Conservation (phyloP, 2,329 filamentous ascomycete genomes). For the Akanthomyces dipterigenus region DNA sequence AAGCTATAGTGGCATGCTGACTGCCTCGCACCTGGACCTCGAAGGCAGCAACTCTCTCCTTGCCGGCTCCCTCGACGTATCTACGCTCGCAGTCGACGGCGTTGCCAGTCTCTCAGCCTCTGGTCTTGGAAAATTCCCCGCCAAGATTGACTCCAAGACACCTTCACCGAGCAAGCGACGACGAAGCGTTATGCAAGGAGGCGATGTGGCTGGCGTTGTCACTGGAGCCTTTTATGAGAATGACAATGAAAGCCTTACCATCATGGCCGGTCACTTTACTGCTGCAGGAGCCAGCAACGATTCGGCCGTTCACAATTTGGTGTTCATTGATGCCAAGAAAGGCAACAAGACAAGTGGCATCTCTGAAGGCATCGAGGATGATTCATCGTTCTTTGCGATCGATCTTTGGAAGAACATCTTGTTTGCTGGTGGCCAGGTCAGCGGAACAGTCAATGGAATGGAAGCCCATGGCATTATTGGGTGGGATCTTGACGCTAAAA, state of each 20-base stretch:
- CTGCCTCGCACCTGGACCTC: conserved; percentile 59
- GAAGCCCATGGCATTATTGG: conserved; percentile 67
- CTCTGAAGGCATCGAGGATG: conserved; percentile 54
- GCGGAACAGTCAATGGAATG: conserved; percentile 58
- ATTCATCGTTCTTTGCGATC: conserved; percentile 70
- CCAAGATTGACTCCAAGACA: conserved; percentile 42
- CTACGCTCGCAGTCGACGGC: conserved; percentile 65
- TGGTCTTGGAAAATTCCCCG: conserved; percentile 48
- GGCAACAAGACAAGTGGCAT: conserved; percentile 63
- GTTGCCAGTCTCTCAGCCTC: conserved; percentile 57
- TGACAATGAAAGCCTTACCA: conserved; percentile 69
- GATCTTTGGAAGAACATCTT: conserved; percentile 60
- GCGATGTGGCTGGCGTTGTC: conserved; percentile 58
- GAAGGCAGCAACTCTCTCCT: conserved; percentile 61
- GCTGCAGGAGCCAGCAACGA: conserved; percentile 58
- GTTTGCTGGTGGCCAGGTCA: conserved; percentile 76
- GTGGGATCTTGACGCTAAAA: conserved; percentile 64
- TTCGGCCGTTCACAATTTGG: conserved; percentile 68
- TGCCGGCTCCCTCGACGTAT: conserved; percentile 75
- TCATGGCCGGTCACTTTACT: conserved; percentile 82
- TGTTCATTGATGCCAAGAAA: conserved; percentile 73
- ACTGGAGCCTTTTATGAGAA: conserved; percentile 71
- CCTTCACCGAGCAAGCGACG: conserved; percentile 35
- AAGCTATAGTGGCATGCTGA: conserved; percentile 65
- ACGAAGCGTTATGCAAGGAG: conserved; percentile 36